Base-by-base conservation (phyloP, 495 filamentous ascomycete genomes). In the Hypomontagnella submonticulosa region DNA sequence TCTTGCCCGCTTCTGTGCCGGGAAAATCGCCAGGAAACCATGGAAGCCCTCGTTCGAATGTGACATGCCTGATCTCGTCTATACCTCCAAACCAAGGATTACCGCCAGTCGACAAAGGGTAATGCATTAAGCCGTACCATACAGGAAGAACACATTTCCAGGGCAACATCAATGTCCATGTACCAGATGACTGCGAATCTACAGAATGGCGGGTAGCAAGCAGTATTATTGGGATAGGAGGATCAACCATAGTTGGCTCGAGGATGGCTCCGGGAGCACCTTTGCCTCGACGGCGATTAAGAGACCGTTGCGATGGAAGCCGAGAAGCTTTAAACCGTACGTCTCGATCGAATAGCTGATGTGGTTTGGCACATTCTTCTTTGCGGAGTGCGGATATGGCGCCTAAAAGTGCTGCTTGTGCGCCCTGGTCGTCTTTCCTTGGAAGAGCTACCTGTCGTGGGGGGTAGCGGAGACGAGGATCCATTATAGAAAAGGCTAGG, bases 1-100 rank as follows among this genome's bases (percentile, higher is more conserved):
- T 80, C 76, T 85, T 86, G 0, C 95, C 95, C 1, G 93, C 92
- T 15, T 81, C 80, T 0, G 92, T 96, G 1, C 90, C 92, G 0
- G 92, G 92, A 57, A 86, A 93, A 74, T 98, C 95, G 19, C 85
- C 91, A 0, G 95, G 95, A 73, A 97, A 99, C 87, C 89, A 96
- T 9, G 90, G 85, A 30, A 80, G 78, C 1, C 85, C 87, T n/a
- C 85, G 83, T 73, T 97, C 92, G 71, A 96, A 97, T 7, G 87
- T 79, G 33, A 97, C 79, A 74, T 99, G 96, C 54, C 88, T 81
- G 51, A 87, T 81, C 73, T 98, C 89, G 20, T 90, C 82, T 23
- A 97, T 66, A 2, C 95, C 94, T 13, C 92, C 94, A 66, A 97
- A 92, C 27, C 89, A 83, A 7, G 90, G 87, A 43, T 90, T 92